phyloP scores from a whole-genome alignment of 106 monocot genomes.

The Apostasia shenzhenica region DNA sequence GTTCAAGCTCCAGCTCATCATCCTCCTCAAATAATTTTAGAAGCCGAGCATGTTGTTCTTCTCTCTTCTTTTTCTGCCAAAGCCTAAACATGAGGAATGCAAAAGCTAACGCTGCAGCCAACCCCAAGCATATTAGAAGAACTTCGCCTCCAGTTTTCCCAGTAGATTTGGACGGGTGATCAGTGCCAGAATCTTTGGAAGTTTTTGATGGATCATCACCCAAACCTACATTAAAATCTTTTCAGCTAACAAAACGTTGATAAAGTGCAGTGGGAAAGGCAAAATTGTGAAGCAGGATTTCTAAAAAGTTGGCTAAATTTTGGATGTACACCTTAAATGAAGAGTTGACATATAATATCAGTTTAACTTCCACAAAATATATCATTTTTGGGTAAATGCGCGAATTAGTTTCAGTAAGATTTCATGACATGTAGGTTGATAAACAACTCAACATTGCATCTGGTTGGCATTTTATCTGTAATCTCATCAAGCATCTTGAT shows the following conservation, averaged over 20 bases:
- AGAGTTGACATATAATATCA: neutral
- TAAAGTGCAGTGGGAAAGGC: neutral
- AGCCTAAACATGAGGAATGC: constrained; percentile 25
- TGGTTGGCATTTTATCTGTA: too few species aligned
- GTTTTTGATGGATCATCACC: constrained; percentile 19
- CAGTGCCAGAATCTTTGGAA: constrained; percentile 25
- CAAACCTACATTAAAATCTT: constrained; percentile 17
- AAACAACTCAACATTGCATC: too few species aligned
- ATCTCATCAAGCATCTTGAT: too few species aligned
- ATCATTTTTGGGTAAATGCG: neutral
- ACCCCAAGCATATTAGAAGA: constrained; percentile 21
- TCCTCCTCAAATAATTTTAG: constrained; percentile 49
- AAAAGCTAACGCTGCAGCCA: constrained; percentile 15
- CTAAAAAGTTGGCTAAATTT: neutral
- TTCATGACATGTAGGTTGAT: neutral
- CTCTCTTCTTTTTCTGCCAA: constrained; percentile 46
- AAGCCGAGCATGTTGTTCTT: constrained; percentile 46
- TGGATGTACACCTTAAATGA: neutral
- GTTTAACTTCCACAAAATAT: neutral
- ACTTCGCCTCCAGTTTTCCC: constrained; percentile 16
- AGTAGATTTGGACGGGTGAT: constrained; percentile 25
- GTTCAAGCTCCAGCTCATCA: constrained; percentile 51
- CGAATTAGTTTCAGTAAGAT: neutral
- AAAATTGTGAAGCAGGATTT: neutral
- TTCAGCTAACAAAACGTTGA: neutral